These are phyloP conservation scores for Podaxis sp. DNA, from an alignment of 768 basidiomycete species.

Conservation along the genomic window DNA sequence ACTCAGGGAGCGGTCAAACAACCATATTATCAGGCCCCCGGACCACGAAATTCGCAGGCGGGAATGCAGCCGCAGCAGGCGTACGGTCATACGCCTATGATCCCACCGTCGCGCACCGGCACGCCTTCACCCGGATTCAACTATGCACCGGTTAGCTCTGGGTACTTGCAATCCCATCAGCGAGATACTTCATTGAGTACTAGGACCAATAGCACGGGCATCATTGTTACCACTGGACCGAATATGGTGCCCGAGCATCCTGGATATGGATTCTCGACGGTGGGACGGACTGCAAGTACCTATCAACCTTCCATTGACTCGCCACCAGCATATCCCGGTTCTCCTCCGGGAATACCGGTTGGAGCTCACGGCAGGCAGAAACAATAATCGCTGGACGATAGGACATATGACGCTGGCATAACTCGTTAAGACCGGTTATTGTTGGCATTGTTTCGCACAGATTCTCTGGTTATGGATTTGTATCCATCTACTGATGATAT, in stretches of 20 bases:
- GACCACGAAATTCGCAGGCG: not conserved
- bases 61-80: not conserved
- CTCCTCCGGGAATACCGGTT: not conserved
- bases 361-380: not conserved
- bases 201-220: not conserved
- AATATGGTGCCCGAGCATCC: not conserved
- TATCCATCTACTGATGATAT: too few species aligned
- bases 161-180: not conserved
- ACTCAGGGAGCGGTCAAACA: not conserved
- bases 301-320: not conserved
- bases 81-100: not conserved
- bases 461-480: too few species aligned
- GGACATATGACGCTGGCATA: not conserved
- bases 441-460: too few species aligned
- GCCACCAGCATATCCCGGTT: not conserved
- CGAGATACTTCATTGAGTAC: not conserved
- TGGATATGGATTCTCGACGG: not conserved
- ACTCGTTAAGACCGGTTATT: too few species aligned
- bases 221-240: not conserved
- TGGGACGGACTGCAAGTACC: not conserved
- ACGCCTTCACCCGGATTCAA: not conserved
- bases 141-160: not conserved
- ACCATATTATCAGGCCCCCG: not conserved
- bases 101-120: not conserved
- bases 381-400: not conserved